A percentile compares a stretch with the other conserved stretches of the same genome.
These are phyloP conservation scores for Pythium dissotocum DNA, from an alignment of 352 stramenopile genomes.

Conservation along the genomic window DNA sequence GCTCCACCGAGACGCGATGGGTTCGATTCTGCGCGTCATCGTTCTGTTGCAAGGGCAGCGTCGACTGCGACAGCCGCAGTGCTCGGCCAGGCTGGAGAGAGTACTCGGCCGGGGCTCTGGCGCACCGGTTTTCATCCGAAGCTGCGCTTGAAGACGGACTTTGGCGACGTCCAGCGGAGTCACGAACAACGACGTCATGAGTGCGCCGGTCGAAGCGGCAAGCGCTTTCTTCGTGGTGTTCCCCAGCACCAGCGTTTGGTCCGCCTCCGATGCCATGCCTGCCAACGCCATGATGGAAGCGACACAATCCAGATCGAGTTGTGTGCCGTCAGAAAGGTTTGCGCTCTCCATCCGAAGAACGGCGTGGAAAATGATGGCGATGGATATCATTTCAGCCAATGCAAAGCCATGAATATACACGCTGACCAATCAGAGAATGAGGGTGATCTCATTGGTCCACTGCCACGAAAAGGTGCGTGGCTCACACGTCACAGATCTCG, in stretches of 20 bases:
- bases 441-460: background rate
- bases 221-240: conserved; percentile 69
- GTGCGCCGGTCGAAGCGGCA: conserved; percentile 63
- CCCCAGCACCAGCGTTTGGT: conserved; percentile 19
- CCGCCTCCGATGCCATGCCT: background rate
- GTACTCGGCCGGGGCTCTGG: background rate
- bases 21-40: conserved; percentile 51
- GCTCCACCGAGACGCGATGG: conserved; percentile 31
- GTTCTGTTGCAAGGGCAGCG: conserved; percentile 56
- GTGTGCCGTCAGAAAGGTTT: conserved; percentile 3
- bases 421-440: conserved; percentile 7
- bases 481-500: conserved; percentile 30
- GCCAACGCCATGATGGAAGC: conserved; percentile 15
- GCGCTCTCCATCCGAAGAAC: conserved; percentile 11
- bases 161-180: conserved; percentile 85
- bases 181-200: conserved; percentile 83
- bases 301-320: background rate
- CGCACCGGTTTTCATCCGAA: conserved; percentile 25
- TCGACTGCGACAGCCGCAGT: conserved; percentile 46
- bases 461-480: background rate
- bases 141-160: conserved; percentile 77
- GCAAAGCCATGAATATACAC: background rate
- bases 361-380: conserved; percentile 1
- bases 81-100: conserved; percentile 13
- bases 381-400: conserved; percentile 4